phyloP scores from a whole-genome alignment of 1,284 basidiomycete genomes.

The Pholiota adiposa region DNA sequence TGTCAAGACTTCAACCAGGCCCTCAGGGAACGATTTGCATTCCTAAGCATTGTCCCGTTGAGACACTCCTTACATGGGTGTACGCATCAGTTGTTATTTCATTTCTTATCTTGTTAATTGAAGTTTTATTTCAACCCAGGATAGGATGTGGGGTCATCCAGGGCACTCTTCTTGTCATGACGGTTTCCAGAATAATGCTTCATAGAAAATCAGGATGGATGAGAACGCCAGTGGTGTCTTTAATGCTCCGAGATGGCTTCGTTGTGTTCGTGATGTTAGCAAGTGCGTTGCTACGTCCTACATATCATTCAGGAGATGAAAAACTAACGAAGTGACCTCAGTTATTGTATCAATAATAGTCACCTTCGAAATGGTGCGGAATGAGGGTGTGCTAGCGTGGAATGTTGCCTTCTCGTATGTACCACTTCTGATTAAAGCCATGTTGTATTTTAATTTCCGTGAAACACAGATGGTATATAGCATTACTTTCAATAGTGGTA shows the following conservation, averaged over 20 bases:
- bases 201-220: conserved; percentile 13
- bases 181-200: conserved; percentile 10
- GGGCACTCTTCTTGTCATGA: conserved; percentile 17
- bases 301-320: neutral
- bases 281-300: neutral
- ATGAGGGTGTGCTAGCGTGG: neutral
- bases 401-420: conserved; percentile 1
- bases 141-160: conserved; percentile 14
- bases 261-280: conserved; percentile 11
- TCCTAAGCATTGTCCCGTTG: conserved; percentile 1
- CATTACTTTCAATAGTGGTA: neutral
- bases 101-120: neutral
- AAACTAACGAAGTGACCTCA: neutral
- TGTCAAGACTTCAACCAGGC: conserved; percentile 4
- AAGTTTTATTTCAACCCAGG: neutral
- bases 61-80: conserved; percentile 7
- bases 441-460: neutral
- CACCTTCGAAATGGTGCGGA: neutral
- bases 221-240: conserved; percentile 19
- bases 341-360: neutral
- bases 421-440: neutral
- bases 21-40: conserved; percentile 3
- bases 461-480: neutral
- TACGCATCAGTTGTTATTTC: neutral
- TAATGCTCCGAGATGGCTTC: conserved; percentile 20